Conservation (phyloP, 148 eudicot genomes). For the Fagopyrum homotropicum region DNA sequence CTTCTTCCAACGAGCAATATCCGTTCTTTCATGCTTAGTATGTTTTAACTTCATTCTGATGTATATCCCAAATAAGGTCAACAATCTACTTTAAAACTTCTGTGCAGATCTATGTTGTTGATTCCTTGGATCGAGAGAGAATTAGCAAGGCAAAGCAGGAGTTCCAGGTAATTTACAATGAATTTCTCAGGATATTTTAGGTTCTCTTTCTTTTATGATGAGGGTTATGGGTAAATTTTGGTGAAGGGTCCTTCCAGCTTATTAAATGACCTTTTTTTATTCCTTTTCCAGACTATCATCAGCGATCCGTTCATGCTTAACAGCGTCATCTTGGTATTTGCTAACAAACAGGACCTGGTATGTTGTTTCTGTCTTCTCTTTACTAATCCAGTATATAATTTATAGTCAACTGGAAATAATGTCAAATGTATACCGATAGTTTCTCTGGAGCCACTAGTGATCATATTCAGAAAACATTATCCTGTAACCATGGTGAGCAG, state of each 20-base stretch:
- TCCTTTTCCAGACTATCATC: slow-evolving; percentile 70
- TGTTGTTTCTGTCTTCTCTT: slow-evolving; percentile 18
- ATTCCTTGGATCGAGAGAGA: slow-evolving; percentile 96
- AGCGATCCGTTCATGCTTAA: slow-evolving; percentile 97
- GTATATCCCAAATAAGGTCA: neutral
- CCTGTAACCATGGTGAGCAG: neutral
- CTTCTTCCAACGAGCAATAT: neutral
- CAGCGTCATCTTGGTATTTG: slow-evolving; percentile 90
- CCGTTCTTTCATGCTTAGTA: neutral
- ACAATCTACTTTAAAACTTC: neutral
- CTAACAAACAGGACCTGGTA: slow-evolving; percentile 99
- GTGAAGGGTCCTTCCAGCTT: neutral
- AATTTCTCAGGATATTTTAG: slow-evolving; percentile 10
- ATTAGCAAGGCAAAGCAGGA: slow-evolving; percentile 87
- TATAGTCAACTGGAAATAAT: neutral
- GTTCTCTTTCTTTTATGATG: slow-evolving; percentile 14
- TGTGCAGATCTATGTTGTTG: slow-evolving; percentile 93
- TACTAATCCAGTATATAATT: neutral
- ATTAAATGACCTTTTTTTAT: slow-evolving; percentile 16
- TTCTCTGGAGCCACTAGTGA: neutral
- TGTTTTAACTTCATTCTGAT: neutral
- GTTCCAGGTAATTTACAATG: slow-evolving; percentile 61
- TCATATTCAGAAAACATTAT: neutral
- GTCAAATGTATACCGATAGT: neutral
- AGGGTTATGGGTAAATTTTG: too few species aligned